Conservation (phyloP, 371 early-diverging fungal genomes). For the Smittium mucronatum region DNA sequence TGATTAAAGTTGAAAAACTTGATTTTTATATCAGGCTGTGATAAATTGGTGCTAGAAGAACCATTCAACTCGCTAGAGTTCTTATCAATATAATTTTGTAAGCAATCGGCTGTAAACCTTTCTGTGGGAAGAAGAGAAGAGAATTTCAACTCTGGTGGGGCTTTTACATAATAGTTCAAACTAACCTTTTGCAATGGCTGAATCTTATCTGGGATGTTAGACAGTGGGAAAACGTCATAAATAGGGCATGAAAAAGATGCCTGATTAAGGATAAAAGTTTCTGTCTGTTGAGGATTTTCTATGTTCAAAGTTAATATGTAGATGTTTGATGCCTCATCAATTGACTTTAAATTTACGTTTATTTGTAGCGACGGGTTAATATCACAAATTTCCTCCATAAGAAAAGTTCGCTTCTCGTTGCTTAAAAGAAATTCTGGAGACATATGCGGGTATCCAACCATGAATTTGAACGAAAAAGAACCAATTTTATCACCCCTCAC, state of each 20-base stretch:
- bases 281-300: conserved; percentile 10
- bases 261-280: not conserved
- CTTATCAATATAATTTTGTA: conserved; percentile 26
- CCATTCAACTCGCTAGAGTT: not conserved
- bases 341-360: conserved; percentile 85
- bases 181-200: not conserved
- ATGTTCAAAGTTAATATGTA: conserved; percentile 45
- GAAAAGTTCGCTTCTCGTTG: conserved; percentile 23
- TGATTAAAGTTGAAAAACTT: conserved; percentile 21
- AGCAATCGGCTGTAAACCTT: conserved; percentile 17
- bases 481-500: conserved; percentile 84
- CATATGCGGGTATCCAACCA: conserved; percentile 18
- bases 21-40: conserved; percentile 15
- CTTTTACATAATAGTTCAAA: conserved; percentile 18
- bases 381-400: conserved; percentile 19
- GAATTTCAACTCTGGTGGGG: conserved; percentile 14
- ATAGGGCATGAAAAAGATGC: not conserved
- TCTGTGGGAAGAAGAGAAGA: conserved; percentile 12
- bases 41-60: conserved; percentile 12
- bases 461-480: conserved; percentile 57
- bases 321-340: conserved; percentile 52
- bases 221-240: conserved; percentile 30
- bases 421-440: not conserved
- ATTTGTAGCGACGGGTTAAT: conserved; percentile 79
- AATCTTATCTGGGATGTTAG: conserved; percentile 49